Base-by-base conservation (phyloP, 371 early-diverging fungal genomes). In the Neoconidiobolus thromboides region DNA sequence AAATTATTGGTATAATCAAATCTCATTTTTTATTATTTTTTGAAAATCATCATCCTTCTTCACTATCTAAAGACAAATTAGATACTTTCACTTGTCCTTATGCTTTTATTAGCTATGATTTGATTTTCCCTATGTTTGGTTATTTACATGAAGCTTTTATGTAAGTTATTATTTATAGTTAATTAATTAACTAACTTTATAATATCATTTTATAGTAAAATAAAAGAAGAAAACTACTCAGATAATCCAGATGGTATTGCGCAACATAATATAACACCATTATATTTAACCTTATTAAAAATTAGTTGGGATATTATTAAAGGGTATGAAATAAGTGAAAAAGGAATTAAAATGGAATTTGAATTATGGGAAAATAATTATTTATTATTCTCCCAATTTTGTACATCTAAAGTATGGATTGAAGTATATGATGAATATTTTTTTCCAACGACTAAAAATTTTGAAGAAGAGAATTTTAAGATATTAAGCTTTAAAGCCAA, bases 391-490 rank as follows among this genome's bases (percentile, higher is more conserved):
- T 14, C 56, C 3, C 48, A 63, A 47, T 58, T 75, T 9, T 60
- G 73, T 6, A 63, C 49, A 0, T 71, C 74, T 0, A 50, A 62
- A 1, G 58, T 53, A 10, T 78, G 76, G 76, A 62, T 48, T 2
- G 26, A 37, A 4, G 38, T 76, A 9, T 73, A 69, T 56, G 71
- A 75, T 52, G 26, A 62, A 37, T 56, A 64, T 47, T 62, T 76
- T 6, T 70, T 70, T 51, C 69, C 69, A 1, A 68, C 74, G 5
- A 69, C 69, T 58, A 67, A 66, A 46, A 48, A 10, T n/a, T 67
- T 70, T 2, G 70, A 71, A 43, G 72, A 72, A 38, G 73, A 75
- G 41, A 67, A 68, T 38, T 65, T 74, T 46, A 40, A 62, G 2
- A 38, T 60, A n/a, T 62, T 74, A 39, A 67, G 66, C 26, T 39